Evolutionary conservation across 495 filamentous ascomycete genomes (phyloP).

Genomic region (Hypoxylon subgilvum): DNA sequence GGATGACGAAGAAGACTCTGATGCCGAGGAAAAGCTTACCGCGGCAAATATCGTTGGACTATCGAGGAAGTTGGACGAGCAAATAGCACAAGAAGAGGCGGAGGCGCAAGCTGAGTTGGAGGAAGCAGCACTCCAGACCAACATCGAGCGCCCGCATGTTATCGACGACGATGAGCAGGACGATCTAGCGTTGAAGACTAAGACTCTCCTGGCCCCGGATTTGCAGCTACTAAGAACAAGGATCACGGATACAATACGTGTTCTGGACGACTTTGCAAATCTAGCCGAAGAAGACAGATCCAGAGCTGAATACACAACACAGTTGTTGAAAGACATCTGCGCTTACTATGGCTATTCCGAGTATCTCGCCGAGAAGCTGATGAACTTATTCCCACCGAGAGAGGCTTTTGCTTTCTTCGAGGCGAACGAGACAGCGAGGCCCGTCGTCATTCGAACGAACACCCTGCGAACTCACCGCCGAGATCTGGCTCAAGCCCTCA

Average conservation of each 20-base stretch:
- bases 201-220: slow-evolving; percentile 75
- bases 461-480: slow-evolving; percentile 90
- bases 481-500: slow-evolving; percentile 89
- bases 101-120: slow-evolving; percentile 82
- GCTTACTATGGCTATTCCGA: slow-evolving; percentile 89
- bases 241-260: slow-evolving; percentile 91
- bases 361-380: slow-evolving; percentile 84
- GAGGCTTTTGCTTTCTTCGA: slow-evolving; percentile 99
- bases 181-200: slow-evolving; percentile 52
- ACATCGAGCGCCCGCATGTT: slow-evolving; percentile 79
- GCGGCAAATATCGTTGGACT: slow-evolving; percentile 96
- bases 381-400: slow-evolving; percentile 86
- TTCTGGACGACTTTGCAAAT: slow-evolving; percentile 84
- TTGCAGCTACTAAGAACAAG: slow-evolving; percentile 86
- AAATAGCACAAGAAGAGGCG: slow-evolving; percentile 71
- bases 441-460: slow-evolving; percentile 83
- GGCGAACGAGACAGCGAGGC: slow-evolving; percentile 91
- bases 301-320: slow-evolving; percentile 82
- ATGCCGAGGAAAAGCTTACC: slow-evolving; percentile 88
- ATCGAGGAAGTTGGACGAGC: slow-evolving; percentile 77
- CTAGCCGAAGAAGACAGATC: slow-evolving; percentile 78
- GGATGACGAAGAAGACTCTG: slow-evolving; percentile 89
- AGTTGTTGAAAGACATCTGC: slow-evolving; percentile 90
- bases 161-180: slow-evolving; percentile 62
- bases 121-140: slow-evolving; percentile 90